These are phyloP conservation scores for Globisporangium yorkense DNA, from an alignment of 352 stramenopile genomes.

Conservation along the genomic window DNA sequence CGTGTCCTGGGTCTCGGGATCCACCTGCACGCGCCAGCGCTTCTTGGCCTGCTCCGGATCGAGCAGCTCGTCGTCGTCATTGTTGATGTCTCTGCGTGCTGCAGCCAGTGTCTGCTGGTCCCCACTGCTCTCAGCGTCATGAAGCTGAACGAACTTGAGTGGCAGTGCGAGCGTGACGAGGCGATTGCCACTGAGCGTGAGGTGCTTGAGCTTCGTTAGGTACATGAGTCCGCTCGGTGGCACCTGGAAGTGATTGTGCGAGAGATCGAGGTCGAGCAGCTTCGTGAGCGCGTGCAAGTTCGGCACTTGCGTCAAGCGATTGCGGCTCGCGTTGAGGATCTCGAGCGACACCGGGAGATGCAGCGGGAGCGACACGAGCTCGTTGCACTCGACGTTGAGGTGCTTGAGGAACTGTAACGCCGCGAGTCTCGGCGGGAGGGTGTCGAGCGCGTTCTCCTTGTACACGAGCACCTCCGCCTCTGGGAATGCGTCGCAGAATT, in stretches of 20 bases:
- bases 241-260: slow-evolving; percentile 56
- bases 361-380: slow-evolving; percentile 36
- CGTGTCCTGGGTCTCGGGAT: slow-evolving; percentile 33
- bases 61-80: slow-evolving; percentile 4
- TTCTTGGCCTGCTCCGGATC: slow-evolving; percentile 29
- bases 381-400: slow-evolving; percentile 54
- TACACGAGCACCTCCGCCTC: slow-evolving; percentile 42
- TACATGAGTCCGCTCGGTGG: slow-evolving; percentile 42
- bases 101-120: slow-evolving; percentile 5
- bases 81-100: neutral
- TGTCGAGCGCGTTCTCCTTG: slow-evolving; percentile 61
- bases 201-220: slow-evolving; percentile 34
- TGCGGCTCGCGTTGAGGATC: slow-evolving; percentile 34
- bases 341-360: slow-evolving; percentile 32
- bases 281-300: slow-evolving; percentile 42
- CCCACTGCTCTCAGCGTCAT: neutral
- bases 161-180: slow-evolving; percentile 57
- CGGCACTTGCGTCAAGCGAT: slow-evolving; percentile 40
- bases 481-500: slow-evolving; percentile 49
- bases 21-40: slow-evolving; percentile 49
- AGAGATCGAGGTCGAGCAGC: slow-evolving; percentile 49
- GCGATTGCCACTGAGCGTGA: slow-evolving; percentile 44
- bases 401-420: slow-evolving; percentile 28
- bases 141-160: slow-evolving; percentile 19
- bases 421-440: slow-evolving; percentile 23